A percentile compares a stretch with the other conserved stretches of the same genome.
phyloP scores from a whole-genome alignment of 1,284 basidiomycete species.

The Phellopilus nigrolimitatus region DNA sequence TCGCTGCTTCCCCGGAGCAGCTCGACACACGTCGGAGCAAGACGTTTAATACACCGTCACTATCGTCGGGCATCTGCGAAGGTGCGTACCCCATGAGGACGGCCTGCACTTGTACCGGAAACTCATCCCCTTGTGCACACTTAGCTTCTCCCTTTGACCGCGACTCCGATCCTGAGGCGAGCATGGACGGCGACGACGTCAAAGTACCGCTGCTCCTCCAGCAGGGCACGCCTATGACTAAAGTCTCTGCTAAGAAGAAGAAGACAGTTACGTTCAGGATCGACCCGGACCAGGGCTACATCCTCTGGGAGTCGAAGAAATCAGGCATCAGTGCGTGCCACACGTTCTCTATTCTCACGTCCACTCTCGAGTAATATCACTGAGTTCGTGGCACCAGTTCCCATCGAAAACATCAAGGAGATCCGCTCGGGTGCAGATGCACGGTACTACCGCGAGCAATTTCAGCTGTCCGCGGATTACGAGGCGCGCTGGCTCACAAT shows the following conservation, averaged over 20 bases:
- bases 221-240: constrained; percentile 73
- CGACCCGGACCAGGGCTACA: constrained; percentile 74
- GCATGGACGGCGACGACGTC: constrained; percentile 6
- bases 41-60: not conserved
- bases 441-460: constrained; percentile 74
- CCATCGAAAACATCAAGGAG: constrained; percentile 89
- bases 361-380: not conserved
- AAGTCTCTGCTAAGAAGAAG: constrained; percentile 83
- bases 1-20: too few species aligned
- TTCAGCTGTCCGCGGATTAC: constrained; percentile 57
- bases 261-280: constrained; percentile 73
- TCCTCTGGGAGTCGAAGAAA: constrained; percentile 83
- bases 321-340: constrained; percentile 61
- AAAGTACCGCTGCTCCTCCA: constrained; percentile 49
- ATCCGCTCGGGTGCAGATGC: constrained; percentile 78
- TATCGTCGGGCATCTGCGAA: constrained; percentile 18
- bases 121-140: not conserved
- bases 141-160: not conserved
- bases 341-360: not conserved
- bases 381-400: constrained; percentile 48
- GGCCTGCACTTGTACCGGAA: not conserved
- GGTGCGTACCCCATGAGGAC: constrained; percentile 2
- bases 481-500: constrained; percentile 75
- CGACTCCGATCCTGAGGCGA: not conserved
- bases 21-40: constrained; percentile 1